Evolutionary conservation across 768 basidiomycete species (phyloP).

Genomic region (Russula sp.): DNA sequence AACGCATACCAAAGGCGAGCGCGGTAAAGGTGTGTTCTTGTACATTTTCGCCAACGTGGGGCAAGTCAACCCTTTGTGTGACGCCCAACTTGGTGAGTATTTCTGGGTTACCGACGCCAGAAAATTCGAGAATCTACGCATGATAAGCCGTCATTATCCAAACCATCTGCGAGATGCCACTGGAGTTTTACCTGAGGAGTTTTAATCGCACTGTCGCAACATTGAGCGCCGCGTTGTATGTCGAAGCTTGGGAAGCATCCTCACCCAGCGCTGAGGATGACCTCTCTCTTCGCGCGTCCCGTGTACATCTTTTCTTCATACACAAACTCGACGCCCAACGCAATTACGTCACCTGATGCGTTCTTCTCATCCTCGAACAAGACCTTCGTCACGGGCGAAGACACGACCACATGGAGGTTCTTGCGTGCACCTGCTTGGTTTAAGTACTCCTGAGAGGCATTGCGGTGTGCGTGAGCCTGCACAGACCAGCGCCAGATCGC

Average conservation of each 20-base stretch:
- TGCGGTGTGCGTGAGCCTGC: not conserved
- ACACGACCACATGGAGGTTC: conserved; percentile 19
- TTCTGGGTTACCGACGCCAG: conserved; percentile 46
- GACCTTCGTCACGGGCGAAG: conserved; percentile 19
- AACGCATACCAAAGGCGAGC: conserved; percentile 28
- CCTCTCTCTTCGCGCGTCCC: conserved; percentile 36
- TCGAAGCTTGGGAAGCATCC: not conserved
- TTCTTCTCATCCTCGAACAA: conserved; percentile 12
- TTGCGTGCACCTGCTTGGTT: conserved; percentile 2
- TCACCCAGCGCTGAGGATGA: conserved; percentile 41
- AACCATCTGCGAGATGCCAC: not conserved
- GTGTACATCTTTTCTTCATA: conserved; percentile 26
- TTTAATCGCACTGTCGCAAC: conserved; percentile 34
- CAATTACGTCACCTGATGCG: conserved; percentile 21
- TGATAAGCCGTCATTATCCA: not conserved
- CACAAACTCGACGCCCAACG: conserved; percentile 35
- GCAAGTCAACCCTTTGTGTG: conserved; percentile 35
- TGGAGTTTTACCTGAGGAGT: conserved; percentile 26
- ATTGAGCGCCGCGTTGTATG: not conserved
- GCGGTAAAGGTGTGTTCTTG: conserved; percentile 41
- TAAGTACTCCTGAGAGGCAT: conserved; percentile 10
- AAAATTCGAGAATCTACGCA: conserved; percentile 49
- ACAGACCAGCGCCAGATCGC: not conserved
- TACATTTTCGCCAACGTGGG: conserved; percentile 47
- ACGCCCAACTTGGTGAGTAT: conserved; percentile 39